These are phyloP conservation scores for Paraconiothyrium brasiliense DNA, from an alignment of 2,329 filamentous ascomycete species.

Conservation along the genomic window DNA sequence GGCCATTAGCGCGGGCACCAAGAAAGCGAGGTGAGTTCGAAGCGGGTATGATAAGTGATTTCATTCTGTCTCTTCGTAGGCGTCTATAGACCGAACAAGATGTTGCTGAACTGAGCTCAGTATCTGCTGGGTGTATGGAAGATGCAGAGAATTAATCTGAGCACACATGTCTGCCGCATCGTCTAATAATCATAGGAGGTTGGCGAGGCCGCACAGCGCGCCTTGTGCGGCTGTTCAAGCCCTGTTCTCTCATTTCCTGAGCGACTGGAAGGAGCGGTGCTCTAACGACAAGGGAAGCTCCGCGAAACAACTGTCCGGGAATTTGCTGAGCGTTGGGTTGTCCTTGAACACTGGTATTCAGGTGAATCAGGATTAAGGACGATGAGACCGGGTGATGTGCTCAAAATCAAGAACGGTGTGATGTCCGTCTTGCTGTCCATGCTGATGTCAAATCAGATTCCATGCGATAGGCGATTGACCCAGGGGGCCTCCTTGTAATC, in stretches of 20 bases:
- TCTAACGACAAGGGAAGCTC: too few species aligned
- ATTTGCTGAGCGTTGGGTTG: neutral
- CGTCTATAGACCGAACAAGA: too few species aligned
- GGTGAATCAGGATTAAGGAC: neutral
- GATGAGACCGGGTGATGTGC: neutral
- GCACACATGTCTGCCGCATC: neutral
- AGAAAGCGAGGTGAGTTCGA: neutral
- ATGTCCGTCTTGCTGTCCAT: neutral
- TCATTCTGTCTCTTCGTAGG: too few species aligned
- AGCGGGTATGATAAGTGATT: neutral
- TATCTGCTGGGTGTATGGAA: too few species aligned
- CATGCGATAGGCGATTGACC: neutral
- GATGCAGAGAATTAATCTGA: too few species aligned
- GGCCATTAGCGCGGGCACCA: neutral
- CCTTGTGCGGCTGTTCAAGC: neutral
- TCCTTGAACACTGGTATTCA: neutral
- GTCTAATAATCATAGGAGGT: neutral
- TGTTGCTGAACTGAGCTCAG: too few species aligned
- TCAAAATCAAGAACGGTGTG: neutral
- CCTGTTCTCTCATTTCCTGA: too few species aligned
- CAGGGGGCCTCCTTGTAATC: neutral
- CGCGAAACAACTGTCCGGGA: too few species aligned
- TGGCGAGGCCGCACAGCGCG: too few species aligned
- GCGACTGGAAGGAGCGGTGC: too few species aligned
- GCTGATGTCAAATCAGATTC: neutral